phyloP scores from a whole-genome alignment of 2,329 filamentous ascomycete species.

The Whalleya microplaca region DNA sequence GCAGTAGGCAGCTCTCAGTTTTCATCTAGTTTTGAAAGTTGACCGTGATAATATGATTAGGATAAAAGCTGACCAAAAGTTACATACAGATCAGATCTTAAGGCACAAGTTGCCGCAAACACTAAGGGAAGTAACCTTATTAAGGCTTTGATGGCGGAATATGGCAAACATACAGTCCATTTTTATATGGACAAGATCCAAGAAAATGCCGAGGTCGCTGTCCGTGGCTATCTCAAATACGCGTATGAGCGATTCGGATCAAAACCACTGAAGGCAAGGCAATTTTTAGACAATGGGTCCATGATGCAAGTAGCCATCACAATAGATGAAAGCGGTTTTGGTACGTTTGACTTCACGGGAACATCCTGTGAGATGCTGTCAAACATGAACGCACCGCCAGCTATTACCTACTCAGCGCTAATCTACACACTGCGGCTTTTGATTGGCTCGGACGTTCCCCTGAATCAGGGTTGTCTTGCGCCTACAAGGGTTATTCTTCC shows the following conservation, averaged over 20 bases:
- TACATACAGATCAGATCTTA: conserved; percentile 82
- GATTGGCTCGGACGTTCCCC: conserved; percentile 74
- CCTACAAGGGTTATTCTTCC: conserved; percentile 73
- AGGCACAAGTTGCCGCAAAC: conserved; percentile 78
- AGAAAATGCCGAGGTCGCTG: conserved; percentile 71
- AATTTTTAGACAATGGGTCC: too few relatives aligned
- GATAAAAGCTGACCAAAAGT: too few relatives aligned
- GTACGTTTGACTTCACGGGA: conserved; percentile 75
- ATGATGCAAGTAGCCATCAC: too few relatives aligned
- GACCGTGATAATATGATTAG: too few relatives aligned
- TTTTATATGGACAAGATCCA: conserved; percentile 81
- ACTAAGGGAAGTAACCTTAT: conserved; percentile 79
- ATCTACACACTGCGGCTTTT: conserved; percentile 78
- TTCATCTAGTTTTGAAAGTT: too few relatives aligned
- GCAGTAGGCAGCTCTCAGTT: too few relatives aligned
- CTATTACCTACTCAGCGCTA: conserved; percentile 76
- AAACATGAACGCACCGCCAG: conserved; percentile 78
- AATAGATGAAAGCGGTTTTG: conserved; percentile 74
- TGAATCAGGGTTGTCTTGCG: conserved; percentile 77
- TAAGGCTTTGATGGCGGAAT: conserved; percentile 70
- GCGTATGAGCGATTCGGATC: conserved; percentile 69
- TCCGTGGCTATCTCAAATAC: conserved; percentile 69
- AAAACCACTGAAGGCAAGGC: conserved; percentile 67
- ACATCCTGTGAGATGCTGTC: conserved; percentile 75
- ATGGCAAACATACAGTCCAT: conserved; percentile 72